These are phyloP conservation scores for Clohesyomyces aquaticus DNA, from an alignment of 495 filamentous ascomycete genomes.

Conservation along the genomic window DNA sequence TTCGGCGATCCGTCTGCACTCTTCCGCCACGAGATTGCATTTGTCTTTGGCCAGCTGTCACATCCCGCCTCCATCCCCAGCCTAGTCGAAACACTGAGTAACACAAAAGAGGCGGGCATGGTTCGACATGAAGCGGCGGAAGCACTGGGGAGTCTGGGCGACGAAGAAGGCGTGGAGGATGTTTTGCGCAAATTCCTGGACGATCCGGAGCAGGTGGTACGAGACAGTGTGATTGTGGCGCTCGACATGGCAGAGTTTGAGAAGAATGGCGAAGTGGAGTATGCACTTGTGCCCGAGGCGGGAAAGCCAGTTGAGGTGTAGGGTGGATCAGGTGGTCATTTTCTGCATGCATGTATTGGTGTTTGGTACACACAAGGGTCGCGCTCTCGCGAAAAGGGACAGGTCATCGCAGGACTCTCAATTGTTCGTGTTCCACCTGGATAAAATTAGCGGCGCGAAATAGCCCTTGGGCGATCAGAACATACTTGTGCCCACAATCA, in stretches of 20 bases:
- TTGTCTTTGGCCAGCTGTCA: slow-evolving; percentile 94
- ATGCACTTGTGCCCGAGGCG: slow-evolving; percentile 78
- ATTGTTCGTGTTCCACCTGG: slow-evolving; percentile 66
- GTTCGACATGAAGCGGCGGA: slow-evolving; percentile 97
- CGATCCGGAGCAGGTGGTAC: slow-evolving; percentile 88
- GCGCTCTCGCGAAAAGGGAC: neutral
- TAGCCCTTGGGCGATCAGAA: slow-evolving; percentile 1
- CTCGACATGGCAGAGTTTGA: slow-evolving; percentile 98
- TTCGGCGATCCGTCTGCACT: slow-evolving; percentile 85
- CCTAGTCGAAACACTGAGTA: slow-evolving; percentile 74
- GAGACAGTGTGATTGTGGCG: slow-evolving; percentile 92
- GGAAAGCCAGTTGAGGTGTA: slow-evolving; percentile 24
- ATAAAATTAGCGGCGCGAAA: slow-evolving; percentile 9
- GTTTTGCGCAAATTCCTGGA: slow-evolving; percentile 80
- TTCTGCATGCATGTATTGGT: slow-evolving; percentile 15
- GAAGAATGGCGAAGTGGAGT: slow-evolving; percentile 84
- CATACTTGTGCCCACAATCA: slow-evolving; percentile 79
- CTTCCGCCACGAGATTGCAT: slow-evolving; percentile 98
- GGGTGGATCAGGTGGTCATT: neutral
- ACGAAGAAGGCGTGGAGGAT: slow-evolving; percentile 89
- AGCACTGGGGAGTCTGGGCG: slow-evolving; percentile 92
- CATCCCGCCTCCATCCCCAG: slow-evolving; percentile 96
- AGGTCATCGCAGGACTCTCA: slow-evolving; percentile 41
- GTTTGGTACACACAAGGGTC: slow-evolving; percentile 9
- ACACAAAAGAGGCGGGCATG: slow-evolving; percentile 86